A percentile compares a stretch with the other conserved stretches of the same genome.
phyloP scores from a whole-genome alignment of 2,329 filamentous ascomycete genomes.

The Chaetomiaceae sp. region DNA sequence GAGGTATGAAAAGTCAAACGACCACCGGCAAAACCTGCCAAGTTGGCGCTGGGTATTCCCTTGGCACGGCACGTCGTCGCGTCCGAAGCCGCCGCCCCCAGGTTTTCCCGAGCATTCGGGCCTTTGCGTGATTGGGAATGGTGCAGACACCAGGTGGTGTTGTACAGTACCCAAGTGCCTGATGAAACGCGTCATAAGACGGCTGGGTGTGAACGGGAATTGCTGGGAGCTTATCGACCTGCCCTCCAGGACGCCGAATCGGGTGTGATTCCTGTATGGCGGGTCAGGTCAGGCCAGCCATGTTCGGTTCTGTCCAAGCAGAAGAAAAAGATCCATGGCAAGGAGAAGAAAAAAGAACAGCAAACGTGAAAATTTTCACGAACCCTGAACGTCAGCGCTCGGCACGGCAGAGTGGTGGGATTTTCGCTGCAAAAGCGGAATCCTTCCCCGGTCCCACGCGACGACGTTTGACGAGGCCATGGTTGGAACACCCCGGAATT shows the following conservation, averaged over 20 bases:
- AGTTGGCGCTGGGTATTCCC: not conserved
- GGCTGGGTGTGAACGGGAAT: not conserved
- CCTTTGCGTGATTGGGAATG: slow-evolving; percentile 7
- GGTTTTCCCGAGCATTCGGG: slow-evolving; percentile 16
- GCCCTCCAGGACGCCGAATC: not conserved
- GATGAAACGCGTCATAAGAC: slow-evolving; percentile 5
- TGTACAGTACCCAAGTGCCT: not conserved
- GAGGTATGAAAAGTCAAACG: not conserved
- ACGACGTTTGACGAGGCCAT: slow-evolving; percentile 22
- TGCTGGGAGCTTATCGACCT: not conserved
- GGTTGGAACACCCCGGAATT: slow-evolving; percentile 5
- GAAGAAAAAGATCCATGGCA: not conserved
- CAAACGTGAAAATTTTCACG: slow-evolving; percentile 6
- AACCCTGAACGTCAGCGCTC: not conserved
- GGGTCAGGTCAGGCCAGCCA: not conserved
- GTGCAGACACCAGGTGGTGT: not conserved
- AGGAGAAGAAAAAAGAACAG: not conserved
- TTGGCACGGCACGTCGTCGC: not conserved
- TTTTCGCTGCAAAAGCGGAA: slow-evolving; percentile 17
- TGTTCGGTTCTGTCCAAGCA: not conserved
- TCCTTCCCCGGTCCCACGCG: slow-evolving; percentile 22
- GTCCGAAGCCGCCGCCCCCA: slow-evolving; percentile 13
- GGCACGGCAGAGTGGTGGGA: slow-evolving; percentile 4
- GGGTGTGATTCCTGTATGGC: not conserved
- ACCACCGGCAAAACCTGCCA: no score